Base-by-base conservation (phyloP, 2,329 filamentous ascomycete genomes). In the Aureobasidium sp. region DNA sequence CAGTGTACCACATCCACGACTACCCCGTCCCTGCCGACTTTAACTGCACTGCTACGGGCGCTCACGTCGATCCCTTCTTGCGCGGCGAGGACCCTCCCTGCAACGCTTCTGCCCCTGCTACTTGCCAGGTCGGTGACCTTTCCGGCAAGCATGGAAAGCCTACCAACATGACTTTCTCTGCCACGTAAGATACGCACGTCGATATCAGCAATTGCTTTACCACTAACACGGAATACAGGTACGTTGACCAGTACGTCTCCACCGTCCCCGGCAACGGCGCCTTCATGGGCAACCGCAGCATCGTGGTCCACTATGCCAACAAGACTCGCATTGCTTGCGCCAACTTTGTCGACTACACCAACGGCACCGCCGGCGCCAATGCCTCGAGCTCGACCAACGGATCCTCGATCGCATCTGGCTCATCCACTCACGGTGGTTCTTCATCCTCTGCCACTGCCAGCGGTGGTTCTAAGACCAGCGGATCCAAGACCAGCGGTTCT, bases 71-170 rank as follows among this genome's bases (percentile, higher is more conserved):
- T 69, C 89, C 89, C 21, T 89, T 81, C 72, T 71, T 79, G 55
- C 86, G 87, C 55, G 84, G 84, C 65, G 84, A 90, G 69, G 74
- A 73, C 2, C 77, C 85, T 5, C 68, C 80, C 6, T 93, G 89
- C 75, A 78, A 90, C 69, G 42, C 75, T 11, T 67, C 71, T 10
- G 70, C 76, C 7, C 86, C 86, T 8, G 74, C 82, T 64, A 85
- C 83, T 9, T 94, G 89, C 77, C 84, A 93, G 74, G 83, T 89
- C 11, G 89, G 90, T 66, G 89, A 93, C 71, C 78, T 91, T 62
- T 83, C 83, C 67, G 89, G 89, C 70, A 93, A 93, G 77, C 78
- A 87, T 68, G 88, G 88, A 64, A 79, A 79, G 63, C 81, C 89
- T 68, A 77, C 73, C 30, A 63, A 64, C 36, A 49, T 59, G 54